Base-by-base conservation (phyloP, 768 basidiomycete species). In the Leccinum imitatum region DNA sequence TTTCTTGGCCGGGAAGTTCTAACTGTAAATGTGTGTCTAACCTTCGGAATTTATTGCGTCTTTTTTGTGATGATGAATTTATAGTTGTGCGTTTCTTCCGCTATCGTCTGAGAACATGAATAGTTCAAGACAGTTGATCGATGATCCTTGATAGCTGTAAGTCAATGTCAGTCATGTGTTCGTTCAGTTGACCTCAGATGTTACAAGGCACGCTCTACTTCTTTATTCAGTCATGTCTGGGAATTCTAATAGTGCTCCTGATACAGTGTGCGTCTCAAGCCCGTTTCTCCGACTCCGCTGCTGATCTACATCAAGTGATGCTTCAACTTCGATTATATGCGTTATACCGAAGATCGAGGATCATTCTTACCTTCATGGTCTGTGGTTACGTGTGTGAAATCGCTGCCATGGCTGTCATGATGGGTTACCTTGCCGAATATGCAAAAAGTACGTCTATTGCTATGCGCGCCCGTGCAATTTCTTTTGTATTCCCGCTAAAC, bases 291-390 rank as follows among this genome's bases (percentile, higher is more conserved):
- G 6, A 17, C 17, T 23, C 14, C n/a, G n/a, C 41, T 19, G 1
- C 33, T 57, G 44, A 66, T 27, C 6, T 9, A 3, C 14, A 9
- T 21, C 35, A 41, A 66, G 61, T 66, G 9, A 47, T 65, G 41
- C 65, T 66, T 47, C 65, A 63, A 56, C 56, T 44, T 44, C 61
- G 61, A 9, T 33, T 66, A n/a, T 63, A 66, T 19, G 52, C 61
- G 6, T 31, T 63, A 41, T 66, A 60, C 27, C 46, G 31, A 33
- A 13, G 48, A 25, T 66, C 65, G 3, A 58, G 25, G 19, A 35
- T 39, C 8, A 11, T 66, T n/a, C 23, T 63, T 14, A 39, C 35
- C 1, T 4, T 66, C 41, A 60, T 66, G 65, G 11, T 23, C 10
- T 33, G 47, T 11, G 56, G 61, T 30, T 67, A 53, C 6, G 2